phyloP scores from a whole-genome alignment of 2,329 filamentous ascomycete genomes.

The Purpureocillium lavendulum region DNA sequence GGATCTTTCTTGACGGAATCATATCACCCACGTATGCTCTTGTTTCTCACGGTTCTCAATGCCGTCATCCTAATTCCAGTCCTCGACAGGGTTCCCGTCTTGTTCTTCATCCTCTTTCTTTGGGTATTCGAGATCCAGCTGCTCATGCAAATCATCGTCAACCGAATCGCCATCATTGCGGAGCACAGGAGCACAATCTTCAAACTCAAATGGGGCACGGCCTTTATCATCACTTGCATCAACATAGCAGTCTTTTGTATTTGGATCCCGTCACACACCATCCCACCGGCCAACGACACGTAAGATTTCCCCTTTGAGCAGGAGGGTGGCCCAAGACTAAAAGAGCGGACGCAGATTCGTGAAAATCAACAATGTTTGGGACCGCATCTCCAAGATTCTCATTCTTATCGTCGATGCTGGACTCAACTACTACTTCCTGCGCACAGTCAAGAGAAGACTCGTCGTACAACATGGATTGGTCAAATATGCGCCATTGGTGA shows the following conservation, averaged over 20 bases:
- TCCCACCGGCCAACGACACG: conserved; percentile 27
- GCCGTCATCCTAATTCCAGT: not conserved
- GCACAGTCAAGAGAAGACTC: conserved; percentile 34
- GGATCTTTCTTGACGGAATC: conserved; percentile 27
- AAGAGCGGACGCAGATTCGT: conserved; percentile 18
- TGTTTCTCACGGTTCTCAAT: no score
- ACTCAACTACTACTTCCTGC: conserved; percentile 46
- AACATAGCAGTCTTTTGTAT: conserved; percentile 46
- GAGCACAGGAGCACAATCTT: conserved; percentile 26
- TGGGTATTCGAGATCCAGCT: conserved; percentile 41
- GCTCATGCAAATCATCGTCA: conserved; percentile 47
- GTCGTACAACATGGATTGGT: conserved; percentile 36
- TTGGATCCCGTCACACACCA: conserved; percentile 39
- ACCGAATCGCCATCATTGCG: conserved; percentile 40
- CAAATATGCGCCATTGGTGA: conserved; percentile 41
- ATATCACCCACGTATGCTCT: conserved; percentile 20
- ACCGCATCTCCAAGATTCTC: conserved; percentile 42
- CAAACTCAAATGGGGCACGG: conserved; percentile 37
- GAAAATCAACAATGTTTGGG: conserved; percentile 41
- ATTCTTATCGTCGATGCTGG: conserved; percentile 40
- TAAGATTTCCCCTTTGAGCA: conserved; percentile 10
- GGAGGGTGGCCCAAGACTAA: not conserved
- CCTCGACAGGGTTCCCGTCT: conserved; percentile 16
- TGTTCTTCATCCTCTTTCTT: conserved; percentile 28
- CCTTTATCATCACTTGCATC: conserved; percentile 34